phyloP scores from a whole-genome alignment of 2,329 filamentous ascomycete genomes.

The Trichoderma sp. region DNA sequence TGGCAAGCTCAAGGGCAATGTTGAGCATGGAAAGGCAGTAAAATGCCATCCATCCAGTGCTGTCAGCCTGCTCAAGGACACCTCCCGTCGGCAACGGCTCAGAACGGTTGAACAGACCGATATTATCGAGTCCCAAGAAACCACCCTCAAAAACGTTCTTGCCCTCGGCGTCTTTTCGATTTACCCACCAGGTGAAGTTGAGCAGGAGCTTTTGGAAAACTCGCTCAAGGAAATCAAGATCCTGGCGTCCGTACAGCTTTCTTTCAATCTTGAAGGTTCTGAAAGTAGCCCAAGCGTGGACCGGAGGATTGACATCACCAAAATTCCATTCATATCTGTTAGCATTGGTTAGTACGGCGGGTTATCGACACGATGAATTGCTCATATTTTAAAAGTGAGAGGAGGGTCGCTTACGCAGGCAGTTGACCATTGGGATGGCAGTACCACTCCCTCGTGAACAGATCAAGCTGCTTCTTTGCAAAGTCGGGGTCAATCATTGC shows the following conservation, averaged over 20 bases:
- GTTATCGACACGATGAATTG: background rate
- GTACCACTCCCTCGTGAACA: constrained; percentile 97
- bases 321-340: constrained; percentile 87
- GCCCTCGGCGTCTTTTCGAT: constrained; percentile 88
- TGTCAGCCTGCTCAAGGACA: constrained; percentile 92
- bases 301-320: constrained; percentile 92
- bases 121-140: constrained; percentile 94
- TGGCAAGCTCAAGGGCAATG: constrained; percentile 90
- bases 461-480: constrained; percentile 94
- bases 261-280: constrained; percentile 97
- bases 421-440: constrained; percentile 97
- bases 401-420: constrained; percentile 61
- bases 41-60: constrained; percentile 98
- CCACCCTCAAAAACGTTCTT: constrained; percentile 98
- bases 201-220: constrained; percentile 94
- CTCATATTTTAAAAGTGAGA: background rate
- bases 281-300: constrained; percentile 95
- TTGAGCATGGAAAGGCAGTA: constrained; percentile 97
- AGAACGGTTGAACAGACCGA: constrained; percentile 94
- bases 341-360: constrained; percentile 20
- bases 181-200: constrained; percentile 99
- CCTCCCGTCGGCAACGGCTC: constrained; percentile 92
- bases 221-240: constrained; percentile 90
- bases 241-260: constrained; percentile 92
- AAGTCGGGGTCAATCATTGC: constrained; percentile 98